Evolutionary conservation across 768 basidiomycete species (phyloP), one percentile per base, ranked within the genome.

Genomic region (Mycena haematopus): DNA sequence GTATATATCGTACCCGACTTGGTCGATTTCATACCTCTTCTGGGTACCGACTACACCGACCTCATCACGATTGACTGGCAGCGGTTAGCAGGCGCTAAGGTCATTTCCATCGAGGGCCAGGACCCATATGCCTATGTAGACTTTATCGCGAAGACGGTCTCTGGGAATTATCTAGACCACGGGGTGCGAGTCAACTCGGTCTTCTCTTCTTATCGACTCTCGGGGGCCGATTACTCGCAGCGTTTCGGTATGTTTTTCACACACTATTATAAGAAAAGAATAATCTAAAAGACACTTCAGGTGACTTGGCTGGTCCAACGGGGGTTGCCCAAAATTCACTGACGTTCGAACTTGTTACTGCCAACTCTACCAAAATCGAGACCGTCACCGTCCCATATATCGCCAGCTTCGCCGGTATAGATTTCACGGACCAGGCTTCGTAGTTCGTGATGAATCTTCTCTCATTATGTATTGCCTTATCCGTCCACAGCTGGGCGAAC

Each of bases 101-200:
- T 90, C 10, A 68, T 87, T 24, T 67, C 76, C 36, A 87, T 89
- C 59, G 82, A 83, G 58, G 86, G 84, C 31, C 69, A 78, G 63
- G 76, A 81, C 56, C 77, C 86, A 11, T 87, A 81, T 65, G 75
- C 72, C 38, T 88, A 88, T 66, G 81, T 86, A 46, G 83, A 86
- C 69, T 70, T 76, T 25, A 82, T 88, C 51, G 87, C 88, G 2
- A 72, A 72, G 40, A 86, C 83, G 3, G 80, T 85, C n/a, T 83
- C 84, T 6, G 86, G 88, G 4, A 87, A 87, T 65, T 88, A 82
- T 70, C 75, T 89, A 51, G 86, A 88, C 69, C 86, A 86, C 65
- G 84, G 84, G 31, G 78, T 88, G 46, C 81, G 88, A 35, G 82
- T 87, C 42, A 89, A 88, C 74, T 84, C 82, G 42, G 86, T 83